Evolutionary conservation across 2,329 filamentous ascomycete genomes (phyloP).

Genomic region (Rhexocercosporidium sp.): DNA sequence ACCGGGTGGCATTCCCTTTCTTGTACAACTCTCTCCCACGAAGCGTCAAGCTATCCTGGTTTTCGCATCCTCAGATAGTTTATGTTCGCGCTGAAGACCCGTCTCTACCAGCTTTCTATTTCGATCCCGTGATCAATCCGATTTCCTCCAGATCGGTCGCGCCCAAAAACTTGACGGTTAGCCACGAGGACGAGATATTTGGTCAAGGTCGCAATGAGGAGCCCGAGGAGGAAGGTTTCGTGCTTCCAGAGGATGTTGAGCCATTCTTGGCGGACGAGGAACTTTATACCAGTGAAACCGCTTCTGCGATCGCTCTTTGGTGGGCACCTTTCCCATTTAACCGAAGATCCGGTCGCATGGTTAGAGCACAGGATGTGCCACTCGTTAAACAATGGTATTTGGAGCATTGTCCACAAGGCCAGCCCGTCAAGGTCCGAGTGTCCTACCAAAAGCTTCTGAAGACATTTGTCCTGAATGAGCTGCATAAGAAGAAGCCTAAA

Average conservation of each 20-base stretch:
- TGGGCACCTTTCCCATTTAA: constrained; percentile 98
- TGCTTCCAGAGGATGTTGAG: constrained; percentile 78
- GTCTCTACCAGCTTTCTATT: constrained; percentile 93
- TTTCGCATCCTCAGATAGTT: constrained; percentile 90
- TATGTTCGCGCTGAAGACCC: constrained; percentile 88
- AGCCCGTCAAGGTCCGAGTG: constrained; percentile 95
- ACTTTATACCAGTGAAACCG: constrained; percentile 85
- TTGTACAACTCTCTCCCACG: constrained; percentile 95
- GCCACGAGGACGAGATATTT: constrained; percentile 93
- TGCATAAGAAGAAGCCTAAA: constrained; percentile 95
- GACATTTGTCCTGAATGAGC: constrained; percentile 92
- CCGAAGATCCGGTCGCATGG: constrained; percentile 91
- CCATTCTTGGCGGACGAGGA: constrained; percentile 92
- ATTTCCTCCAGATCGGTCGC: constrained; percentile 95
- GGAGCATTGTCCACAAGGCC: constrained; percentile 88
- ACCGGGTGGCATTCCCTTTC: constrained; percentile 91
- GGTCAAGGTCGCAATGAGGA: constrained; percentile 77
- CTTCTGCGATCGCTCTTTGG: constrained; percentile 92
- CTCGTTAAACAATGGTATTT: constrained; percentile 98
- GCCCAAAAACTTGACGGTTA: constrained; percentile 89
- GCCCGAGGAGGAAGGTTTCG: constrained; percentile 78
- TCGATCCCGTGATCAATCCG: constrained; percentile 96
- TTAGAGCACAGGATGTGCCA: constrained; percentile 94
- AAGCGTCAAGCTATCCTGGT: constrained; percentile 92
- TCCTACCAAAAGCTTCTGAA: constrained; percentile 98